A percentile compares a stretch with the other conserved stretches of the same genome.
These are phyloP conservation scores for Boletus subcaerulescens DNA, from an alignment of 768 basidiomycete genomes.

Conservation along the genomic window DNA sequence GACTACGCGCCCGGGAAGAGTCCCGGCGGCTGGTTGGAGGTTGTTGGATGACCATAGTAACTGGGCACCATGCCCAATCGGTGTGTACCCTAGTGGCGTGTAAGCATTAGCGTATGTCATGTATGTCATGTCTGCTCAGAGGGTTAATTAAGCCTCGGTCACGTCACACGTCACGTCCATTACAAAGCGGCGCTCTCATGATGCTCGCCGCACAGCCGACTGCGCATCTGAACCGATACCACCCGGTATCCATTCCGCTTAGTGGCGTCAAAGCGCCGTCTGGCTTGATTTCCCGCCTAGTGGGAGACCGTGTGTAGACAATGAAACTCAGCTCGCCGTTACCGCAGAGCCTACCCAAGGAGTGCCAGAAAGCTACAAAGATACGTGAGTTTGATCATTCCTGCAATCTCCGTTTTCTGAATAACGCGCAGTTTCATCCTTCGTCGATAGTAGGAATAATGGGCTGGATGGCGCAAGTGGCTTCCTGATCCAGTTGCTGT, in stretches of 20 bases:
- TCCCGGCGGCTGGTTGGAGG: slow-evolving; percentile 49
- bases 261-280: background rate
- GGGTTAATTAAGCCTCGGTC: background rate
- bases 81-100: slow-evolving; percentile 37
- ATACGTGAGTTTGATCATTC: slow-evolving; percentile 55
- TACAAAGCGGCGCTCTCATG: slow-evolving; percentile 13
- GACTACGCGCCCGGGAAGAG: background rate
- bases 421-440: slow-evolving; percentile 63
- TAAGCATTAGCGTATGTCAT: background rate
- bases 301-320: background rate
- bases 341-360: slow-evolving; percentile 64
- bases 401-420: background rate
- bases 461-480: slow-evolving; percentile 73
- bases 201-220: slow-evolving; percentile 12
- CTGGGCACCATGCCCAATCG: slow-evolving; percentile 72
- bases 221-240: slow-evolving; percentile 16
- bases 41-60: slow-evolving; percentile 37
- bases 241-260: background rate
- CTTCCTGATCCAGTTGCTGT: background rate
- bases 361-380: slow-evolving; percentile 84
- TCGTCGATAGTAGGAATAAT: slow-evolving; percentile 77
- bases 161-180: slow-evolving; percentile 23
- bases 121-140: background rate
- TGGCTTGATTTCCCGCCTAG: background rate
- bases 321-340: slow-evolving; percentile 53